phyloP scores from a whole-genome alignment of 208 protist genomes.

The Herpetomonas samuelpessoai region DNA sequence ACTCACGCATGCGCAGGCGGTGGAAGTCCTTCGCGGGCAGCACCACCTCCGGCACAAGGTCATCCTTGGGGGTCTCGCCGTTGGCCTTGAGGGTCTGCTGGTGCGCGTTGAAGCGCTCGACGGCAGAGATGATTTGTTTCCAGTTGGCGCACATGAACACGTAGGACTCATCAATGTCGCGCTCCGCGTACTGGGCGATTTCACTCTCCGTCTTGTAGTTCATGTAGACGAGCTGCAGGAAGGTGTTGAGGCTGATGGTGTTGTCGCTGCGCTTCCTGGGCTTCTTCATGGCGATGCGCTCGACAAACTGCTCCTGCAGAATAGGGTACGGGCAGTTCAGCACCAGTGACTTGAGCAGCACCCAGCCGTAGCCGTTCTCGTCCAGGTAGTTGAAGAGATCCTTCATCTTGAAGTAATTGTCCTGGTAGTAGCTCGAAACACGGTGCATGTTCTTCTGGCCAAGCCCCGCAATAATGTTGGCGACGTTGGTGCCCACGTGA shows the following conservation, averaged over 20 bases:
- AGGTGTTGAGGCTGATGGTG: conserved; percentile 76
- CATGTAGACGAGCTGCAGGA: conserved; percentile 78
- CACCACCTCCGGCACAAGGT: conserved; percentile 13
- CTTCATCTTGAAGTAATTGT: conserved; percentile 84
- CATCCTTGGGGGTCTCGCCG: conserved; percentile 2
- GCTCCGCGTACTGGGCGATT: conserved; percentile 36
- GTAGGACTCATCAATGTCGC: conserved; percentile 55
- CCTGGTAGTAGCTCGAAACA: conserved; percentile 73
- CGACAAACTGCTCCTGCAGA: conserved; percentile 83
- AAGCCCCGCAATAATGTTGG: conserved; percentile 56
- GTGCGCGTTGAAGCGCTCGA: conserved; percentile 46
- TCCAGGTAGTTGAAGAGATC: conserved; percentile 82
- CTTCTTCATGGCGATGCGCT: conserved; percentile 62
- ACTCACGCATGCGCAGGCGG: conserved; percentile 62
- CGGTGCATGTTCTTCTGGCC: conserved; percentile 46
- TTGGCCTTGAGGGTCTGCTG: background rate
- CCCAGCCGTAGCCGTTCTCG: conserved; percentile 69
- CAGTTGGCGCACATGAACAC: conserved; percentile 76
- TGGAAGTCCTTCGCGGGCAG: conserved; percentile 63
- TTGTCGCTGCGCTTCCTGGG: conserved; percentile 62
- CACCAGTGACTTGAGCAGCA: conserved; percentile 65
- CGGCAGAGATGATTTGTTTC: conserved; percentile 67
- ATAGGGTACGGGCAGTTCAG: conserved; percentile 71
- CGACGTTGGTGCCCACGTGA: conserved; percentile 70
- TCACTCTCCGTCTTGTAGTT: conserved; percentile 85